Conservation (phyloP, 108 stramenopile genomes). For the Cyclotella choctawhatcheeana region DNA sequence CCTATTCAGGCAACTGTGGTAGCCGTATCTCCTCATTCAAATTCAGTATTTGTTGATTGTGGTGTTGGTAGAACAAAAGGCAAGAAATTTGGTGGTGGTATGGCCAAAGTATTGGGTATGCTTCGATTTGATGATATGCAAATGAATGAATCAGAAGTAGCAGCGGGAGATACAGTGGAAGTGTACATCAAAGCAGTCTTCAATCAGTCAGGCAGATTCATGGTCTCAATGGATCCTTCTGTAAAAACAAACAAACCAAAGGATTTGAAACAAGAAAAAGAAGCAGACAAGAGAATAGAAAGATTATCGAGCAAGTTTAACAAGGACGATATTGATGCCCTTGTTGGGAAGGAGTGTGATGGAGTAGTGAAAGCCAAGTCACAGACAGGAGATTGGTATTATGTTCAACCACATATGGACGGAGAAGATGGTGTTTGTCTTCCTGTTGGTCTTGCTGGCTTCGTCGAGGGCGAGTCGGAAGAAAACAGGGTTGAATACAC, state of each 20-base stretch:
- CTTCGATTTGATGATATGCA: slow-evolving; percentile 69
- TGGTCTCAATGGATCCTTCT: slow-evolving; percentile 67
- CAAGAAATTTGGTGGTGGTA: slow-evolving; percentile 48
- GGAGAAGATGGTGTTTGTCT: slow-evolving; percentile 35
- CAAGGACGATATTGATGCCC: slow-evolving; percentile 33
- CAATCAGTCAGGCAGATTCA: slow-evolving; percentile 73
- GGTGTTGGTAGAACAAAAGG: slow-evolving; percentile 64
- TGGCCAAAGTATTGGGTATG: slow-evolving; percentile 64
- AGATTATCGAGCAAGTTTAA: slow-evolving; percentile 52
- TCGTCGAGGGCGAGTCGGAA: slow-evolving; percentile 19
- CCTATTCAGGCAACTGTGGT: slow-evolving; percentile 73
- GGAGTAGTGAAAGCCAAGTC: slow-evolving; percentile 82
- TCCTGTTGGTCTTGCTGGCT: slow-evolving; percentile 74
- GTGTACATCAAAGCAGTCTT: slow-evolving; percentile 78
- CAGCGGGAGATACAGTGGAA: slow-evolving; percentile 67
- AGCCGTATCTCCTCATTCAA: slow-evolving; percentile 57
- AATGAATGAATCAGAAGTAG: slow-evolving; percentile 40
- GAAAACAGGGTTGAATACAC: slow-evolving; percentile 19
- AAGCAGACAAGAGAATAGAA: slow-evolving; percentile 50
- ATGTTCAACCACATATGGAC: slow-evolving; percentile 69
- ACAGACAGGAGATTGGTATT: slow-evolving; percentile 77
- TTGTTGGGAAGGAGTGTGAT: slow-evolving; percentile 64
- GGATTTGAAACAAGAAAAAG: slow-evolving; percentile 54
- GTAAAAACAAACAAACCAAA: slow-evolving; percentile 65
- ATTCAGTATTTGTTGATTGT: slow-evolving; percentile 75